These are phyloP conservation scores for Nemania diffusa DNA, from an alignment of 2,329 filamentous ascomycete genomes.

Conservation along the genomic window DNA sequence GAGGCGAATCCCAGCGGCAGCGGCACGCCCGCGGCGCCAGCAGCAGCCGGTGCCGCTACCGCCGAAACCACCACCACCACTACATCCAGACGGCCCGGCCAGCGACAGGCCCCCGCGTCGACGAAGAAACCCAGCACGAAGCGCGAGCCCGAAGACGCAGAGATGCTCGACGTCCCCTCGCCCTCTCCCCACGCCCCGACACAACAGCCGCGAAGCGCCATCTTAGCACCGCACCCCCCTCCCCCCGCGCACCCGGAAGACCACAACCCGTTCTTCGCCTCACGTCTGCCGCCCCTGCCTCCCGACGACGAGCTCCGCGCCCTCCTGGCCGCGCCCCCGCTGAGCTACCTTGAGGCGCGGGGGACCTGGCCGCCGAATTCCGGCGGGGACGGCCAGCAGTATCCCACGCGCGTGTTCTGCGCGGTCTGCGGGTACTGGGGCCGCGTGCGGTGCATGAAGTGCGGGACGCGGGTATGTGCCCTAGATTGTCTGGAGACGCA, in stretches of 20 bases:
- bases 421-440: conserved; percentile 88
- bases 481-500: conserved; percentile 79
- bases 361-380: conserved; percentile 53
- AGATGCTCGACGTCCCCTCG: conserved; percentile 54
- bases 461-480: conserved; percentile 80
- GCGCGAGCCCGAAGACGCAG: conserved; percentile 45
- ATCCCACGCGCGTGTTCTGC: conserved; percentile 75
- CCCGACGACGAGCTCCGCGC: conserved; percentile 70
- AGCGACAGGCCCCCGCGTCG: conserved; percentile 9
- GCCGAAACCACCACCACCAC: background rate
- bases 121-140: conserved; percentile 8
- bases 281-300: conserved; percentile 67
- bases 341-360: conserved; percentile 74
- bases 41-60: background rate
- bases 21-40: background rate
- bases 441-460: conserved; percentile 78
- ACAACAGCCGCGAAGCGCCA: conserved; percentile 43
- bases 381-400: conserved; percentile 41
- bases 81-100: background rate
- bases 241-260: conserved; percentile 53
- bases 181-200: conserved; percentile 6
- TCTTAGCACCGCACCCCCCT: conserved; percentile 35
- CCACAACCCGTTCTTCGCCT: conserved; percentile 66
- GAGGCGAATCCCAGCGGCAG: conserved; percentile 23
- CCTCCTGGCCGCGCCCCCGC: conserved; percentile 70